Base-by-base conservation (phyloP, 1,284 basidiomycete genomes). In the Takashimella koratensis region DNA sequence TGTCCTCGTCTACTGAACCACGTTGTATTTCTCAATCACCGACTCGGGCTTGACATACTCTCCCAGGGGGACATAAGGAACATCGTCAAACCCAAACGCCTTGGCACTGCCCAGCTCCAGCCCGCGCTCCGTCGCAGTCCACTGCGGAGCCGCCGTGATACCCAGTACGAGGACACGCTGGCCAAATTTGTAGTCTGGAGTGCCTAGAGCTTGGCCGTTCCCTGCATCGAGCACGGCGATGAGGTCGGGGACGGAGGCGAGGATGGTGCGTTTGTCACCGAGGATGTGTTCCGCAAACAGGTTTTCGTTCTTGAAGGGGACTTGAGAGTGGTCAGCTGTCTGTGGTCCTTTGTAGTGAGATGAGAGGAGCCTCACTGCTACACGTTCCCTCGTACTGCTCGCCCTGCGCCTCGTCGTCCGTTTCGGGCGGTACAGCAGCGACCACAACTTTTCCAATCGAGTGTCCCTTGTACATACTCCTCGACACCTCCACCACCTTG, bases 261-360 rank as follows among this genome's bases (percentile, higher is more conserved):
- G 53, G 24, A 77, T 13, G 12, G 10, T 27, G 36, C 44, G 25
- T 19, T 47, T 25, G 11, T 30, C 65, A 61, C 65, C 69, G 1
- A 74, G 69, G 23, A 72, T 73, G 51, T 78, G 75, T 55, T 80
- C 78, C 8, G 77, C 79, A 50, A 77, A 77, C 2, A 83, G 66
- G 61, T 84, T 83, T 64, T 84, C 82, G 62, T 84, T 84, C 63
- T 83, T 81, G 74, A 84, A 83, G 2, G 81, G 81, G 45, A 83
- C 80, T 36, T 36, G 30, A 16, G 30, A 36, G 8, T 36, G 30
- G 16, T 36, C 30, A 36, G 30, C 16, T 16, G 30, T 36, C 16
- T 8, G 16, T 36, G 30, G 30, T 36, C 16, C 8, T 8, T 36
- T 36, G 30, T 8, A 36, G 16, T 16, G 16, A 36, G 16, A 36